phyloP scores from a whole-genome alignment of 148 eudicot genomes.

The Arctostaphylos glauca region DNA sequence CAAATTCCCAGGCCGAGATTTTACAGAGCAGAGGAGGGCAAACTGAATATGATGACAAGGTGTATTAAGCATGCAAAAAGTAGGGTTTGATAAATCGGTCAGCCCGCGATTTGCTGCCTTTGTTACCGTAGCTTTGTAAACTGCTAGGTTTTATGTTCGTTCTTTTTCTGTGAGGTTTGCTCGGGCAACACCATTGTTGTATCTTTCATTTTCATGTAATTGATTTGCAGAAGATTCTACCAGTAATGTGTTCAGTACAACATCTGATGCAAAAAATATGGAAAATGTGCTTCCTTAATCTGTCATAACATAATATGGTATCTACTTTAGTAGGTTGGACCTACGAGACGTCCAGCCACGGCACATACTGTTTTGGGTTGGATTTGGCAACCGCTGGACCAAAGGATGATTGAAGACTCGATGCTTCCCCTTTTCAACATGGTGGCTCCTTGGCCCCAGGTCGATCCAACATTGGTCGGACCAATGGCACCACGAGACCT shows the following conservation, averaged over 20 bases:
- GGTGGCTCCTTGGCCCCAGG: no score
- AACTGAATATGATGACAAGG: not conserved
- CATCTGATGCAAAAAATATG: not conserved
- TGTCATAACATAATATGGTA: not conserved
- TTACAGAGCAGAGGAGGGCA: not conserved
- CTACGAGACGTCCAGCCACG: no score
- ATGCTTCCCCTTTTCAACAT: no score
- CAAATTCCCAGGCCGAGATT: not conserved
- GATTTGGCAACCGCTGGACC: no score
- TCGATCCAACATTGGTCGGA: no score
- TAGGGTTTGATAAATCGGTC: not conserved
- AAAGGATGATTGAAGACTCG: no score
- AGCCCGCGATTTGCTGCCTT: not conserved
- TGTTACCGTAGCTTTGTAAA: not conserved
- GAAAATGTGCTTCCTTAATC: not conserved
- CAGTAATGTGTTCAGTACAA: conserved; percentile 1
- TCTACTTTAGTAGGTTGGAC: not conserved
- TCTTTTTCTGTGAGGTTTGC: conserved; percentile 3
- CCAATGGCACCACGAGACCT: no score
- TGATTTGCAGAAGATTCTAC: not conserved
- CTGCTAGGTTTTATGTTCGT: not conserved
- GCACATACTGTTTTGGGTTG: no score
- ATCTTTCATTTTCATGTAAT: not conserved
- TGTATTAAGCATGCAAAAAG: not conserved
- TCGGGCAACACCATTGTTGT: not conserved